Evolutionary conservation across 1,284 basidiomycete genomes (phyloP), one percentile per base, ranked within the genome.

Genomic region (Trametes polyzona): DNA sequence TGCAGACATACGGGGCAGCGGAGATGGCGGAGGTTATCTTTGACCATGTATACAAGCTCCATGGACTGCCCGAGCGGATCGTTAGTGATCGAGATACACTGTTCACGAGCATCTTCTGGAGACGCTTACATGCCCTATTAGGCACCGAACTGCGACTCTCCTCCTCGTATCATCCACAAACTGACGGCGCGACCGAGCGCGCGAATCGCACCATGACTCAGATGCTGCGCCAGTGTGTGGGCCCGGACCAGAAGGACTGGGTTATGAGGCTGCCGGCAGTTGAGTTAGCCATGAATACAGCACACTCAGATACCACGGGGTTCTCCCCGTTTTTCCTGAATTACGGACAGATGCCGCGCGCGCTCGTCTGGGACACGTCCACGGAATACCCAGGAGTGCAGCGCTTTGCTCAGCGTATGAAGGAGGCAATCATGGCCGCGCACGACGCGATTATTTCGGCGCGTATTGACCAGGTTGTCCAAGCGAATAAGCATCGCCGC

Each of bases 81-180:
- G 65, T 72, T 0, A 69, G 65, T 0, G 65, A 72, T 36, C 30
- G 65, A 8, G 69, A 72, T 46, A 27, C 63, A 0, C 67, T 68
- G 40, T 73, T 73, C 47, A 70, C 62, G 1, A 62, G 66, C 0
- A 40, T 37, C 10, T 72, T 71, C 52, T 72, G 71, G 71, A 21
- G 46, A 0, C 66, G 70, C 52, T 24, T 70, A 1, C 67, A 71
- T 35, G 51, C 64, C 0, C 17, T 73, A 8, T 30, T 71, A 10
- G 71, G 71, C 0, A 63, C 65, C 0, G 67, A 65, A 24, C 59
- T 71, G 19, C 64, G 64, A 26, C 67, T 75, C 64, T 68, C 73
- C 0, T 68, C 67, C 0, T 63, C 75, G 0, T 82, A 74, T 47
- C 78, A 82, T 51, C 80, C 78, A 0, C 64, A 82, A 52, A 76